A percentile compares a stretch with the other conserved stretches of the same genome.
Evolutionary conservation across 1,284 basidiomycete species (phyloP).

Genomic region (Tilletiaria anomala): DNA sequence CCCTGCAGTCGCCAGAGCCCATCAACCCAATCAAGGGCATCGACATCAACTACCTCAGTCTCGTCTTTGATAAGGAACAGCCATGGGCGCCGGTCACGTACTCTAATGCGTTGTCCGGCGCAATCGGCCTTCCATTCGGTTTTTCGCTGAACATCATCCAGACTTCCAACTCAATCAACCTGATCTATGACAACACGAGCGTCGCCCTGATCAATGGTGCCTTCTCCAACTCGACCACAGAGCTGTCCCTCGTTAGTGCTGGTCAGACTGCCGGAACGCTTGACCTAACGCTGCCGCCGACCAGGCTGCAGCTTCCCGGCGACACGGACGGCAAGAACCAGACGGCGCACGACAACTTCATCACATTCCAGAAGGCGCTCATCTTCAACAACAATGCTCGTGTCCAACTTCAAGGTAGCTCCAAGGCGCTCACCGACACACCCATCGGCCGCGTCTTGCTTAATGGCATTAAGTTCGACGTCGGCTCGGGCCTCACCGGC

Average conservation of each 20-base stretch:
- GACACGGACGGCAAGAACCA: conserved; percentile 41
- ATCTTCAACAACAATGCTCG: conserved; percentile 44
- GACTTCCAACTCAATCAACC: conserved; percentile 52
- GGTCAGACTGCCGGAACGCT: conserved; percentile 55
- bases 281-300: conserved; percentile 52
- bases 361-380: conserved; percentile 38
- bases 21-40: conserved; percentile 59
- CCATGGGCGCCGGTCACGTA: conserved; percentile 52
- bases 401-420: conserved; percentile 53
- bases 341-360: conserved; percentile 26
- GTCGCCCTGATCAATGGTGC: conserved; percentile 44
- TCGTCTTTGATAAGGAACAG: conserved; percentile 48
- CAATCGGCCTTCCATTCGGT: conserved; percentile 60
- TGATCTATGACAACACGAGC: conserved; percentile 49
- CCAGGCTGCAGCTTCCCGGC: conserved; percentile 47
- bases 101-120: conserved; percentile 51
- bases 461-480: conserved; percentile 61
- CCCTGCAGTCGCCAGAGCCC: conserved; percentile 48
- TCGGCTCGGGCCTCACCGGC: conserved; percentile 53
- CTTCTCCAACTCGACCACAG: conserved; percentile 9
- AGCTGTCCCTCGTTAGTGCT: conserved; percentile 26
- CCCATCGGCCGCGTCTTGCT: conserved; percentile 55
- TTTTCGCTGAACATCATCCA: conserved; percentile 53
- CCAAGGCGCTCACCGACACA: conserved; percentile 53
- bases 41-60: conserved; percentile 51